Evolutionary conservation across 805 yeast genomes (phyloP).

Genomic region (Blastobotrys terrestris): DNA sequence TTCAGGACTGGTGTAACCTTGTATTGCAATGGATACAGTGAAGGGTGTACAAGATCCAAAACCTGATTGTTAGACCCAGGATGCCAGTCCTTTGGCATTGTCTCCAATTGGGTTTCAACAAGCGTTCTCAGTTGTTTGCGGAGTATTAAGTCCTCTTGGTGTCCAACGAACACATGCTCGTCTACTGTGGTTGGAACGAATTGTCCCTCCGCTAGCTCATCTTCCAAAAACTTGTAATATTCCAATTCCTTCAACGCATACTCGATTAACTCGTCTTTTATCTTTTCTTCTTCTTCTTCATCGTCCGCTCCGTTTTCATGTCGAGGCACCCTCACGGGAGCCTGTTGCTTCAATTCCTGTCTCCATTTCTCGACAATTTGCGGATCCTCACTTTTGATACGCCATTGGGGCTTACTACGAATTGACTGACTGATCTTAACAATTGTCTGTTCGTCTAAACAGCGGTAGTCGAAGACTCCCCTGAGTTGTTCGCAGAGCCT

Average conservation of each 20-base stretch:
- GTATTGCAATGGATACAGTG: conserved; percentile 34
- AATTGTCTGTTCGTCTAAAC: neutral
- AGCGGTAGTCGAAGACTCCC: neutral
- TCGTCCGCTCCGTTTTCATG: neutral
- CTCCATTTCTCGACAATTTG: conserved; percentile 28
- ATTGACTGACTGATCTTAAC: conserved; percentile 9
- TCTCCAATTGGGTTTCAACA: conserved; percentile 11
- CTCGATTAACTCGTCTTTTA: conserved; percentile 21
- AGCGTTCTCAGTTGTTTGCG: conserved; percentile 5
- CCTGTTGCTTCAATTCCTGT: conserved; percentile 17
- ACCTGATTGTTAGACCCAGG: conserved; percentile 35
- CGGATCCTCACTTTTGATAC: conserved; percentile 23
- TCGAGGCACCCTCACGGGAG: conserved; percentile 2
- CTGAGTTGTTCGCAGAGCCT: neutral
- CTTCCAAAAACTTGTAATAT: conserved; percentile 25
- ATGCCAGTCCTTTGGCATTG: conserved; percentile 32
- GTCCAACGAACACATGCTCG: conserved; percentile 22
- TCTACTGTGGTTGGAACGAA: conserved; percentile 16
- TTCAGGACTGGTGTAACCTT: conserved; percentile 11
- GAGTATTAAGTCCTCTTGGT: conserved; percentile 20
- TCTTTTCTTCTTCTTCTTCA: neutral
- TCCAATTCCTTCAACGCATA: conserved; percentile 31
- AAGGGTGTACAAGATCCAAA: conserved; percentile 39
- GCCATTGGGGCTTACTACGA: conserved; percentile 30
- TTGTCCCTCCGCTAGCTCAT: conserved; percentile 8